These are phyloP conservation scores for Xylaria sp. DNA, from an alignment of 2,329 filamentous ascomycete genomes.

Conservation along the genomic window DNA sequence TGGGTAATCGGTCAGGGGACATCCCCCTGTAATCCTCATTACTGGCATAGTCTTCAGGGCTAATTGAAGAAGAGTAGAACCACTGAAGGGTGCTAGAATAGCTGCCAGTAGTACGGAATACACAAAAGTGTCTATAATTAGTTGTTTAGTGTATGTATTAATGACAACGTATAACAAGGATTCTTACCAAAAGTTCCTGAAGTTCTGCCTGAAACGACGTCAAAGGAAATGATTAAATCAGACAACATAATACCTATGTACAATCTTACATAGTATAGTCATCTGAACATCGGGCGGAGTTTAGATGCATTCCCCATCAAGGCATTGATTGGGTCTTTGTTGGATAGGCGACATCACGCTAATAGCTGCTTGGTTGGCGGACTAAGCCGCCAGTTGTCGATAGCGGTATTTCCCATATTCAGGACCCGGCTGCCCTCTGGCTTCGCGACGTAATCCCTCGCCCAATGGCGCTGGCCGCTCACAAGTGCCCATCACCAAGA, in stretches of 20 bases:
- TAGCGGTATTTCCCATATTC: not conserved
- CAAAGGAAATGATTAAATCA: not conserved
- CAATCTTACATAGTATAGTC: not conserved
- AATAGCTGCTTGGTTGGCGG: not conserved
- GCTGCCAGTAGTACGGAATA: not conserved
- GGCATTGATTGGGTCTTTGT: not conserved
- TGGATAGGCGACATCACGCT: not conserved
- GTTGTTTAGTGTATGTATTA: too few species aligned
- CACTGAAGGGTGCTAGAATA: not conserved
- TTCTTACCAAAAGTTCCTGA: not conserved
- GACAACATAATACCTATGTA: not conserved
- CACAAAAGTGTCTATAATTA: too few species aligned
- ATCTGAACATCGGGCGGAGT: not conserved
- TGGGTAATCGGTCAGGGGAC: not conserved
- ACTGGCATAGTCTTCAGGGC: not conserved
- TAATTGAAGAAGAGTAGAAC: too few species aligned
- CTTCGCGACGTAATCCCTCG: not conserved
- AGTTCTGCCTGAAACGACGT: not conserved
- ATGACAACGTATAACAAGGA: not conserved
- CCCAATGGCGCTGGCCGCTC: not conserved
- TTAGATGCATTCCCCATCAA: not conserved
- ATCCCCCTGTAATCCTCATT: not conserved
- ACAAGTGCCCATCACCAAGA: not conserved
- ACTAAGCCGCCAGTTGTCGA: not conserved
- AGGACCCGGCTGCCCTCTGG: not conserved